These are phyloP conservation scores for Hordeum marinum DNA, from an alignment of 176 grass and related monocot genomes.

Conservation along the genomic window DNA sequence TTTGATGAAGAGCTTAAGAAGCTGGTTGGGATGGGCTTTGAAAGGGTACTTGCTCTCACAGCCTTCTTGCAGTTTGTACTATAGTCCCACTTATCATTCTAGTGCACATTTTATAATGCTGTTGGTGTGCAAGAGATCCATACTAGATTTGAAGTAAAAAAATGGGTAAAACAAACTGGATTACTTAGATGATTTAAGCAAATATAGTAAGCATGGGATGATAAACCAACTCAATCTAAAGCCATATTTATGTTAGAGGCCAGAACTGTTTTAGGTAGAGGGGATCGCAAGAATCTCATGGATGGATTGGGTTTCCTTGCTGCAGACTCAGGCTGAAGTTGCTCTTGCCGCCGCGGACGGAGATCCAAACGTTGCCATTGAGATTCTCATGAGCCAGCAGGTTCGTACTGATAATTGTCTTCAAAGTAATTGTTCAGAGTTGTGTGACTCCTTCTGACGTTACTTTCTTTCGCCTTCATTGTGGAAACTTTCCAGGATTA, in stretches of 20 bases:
- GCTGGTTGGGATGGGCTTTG: constrained; percentile 86
- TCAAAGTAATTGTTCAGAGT: background rate
- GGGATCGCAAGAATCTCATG: background rate
- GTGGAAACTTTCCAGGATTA: constrained; percentile 24
- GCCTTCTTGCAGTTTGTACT: background rate
- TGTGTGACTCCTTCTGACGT: background rate
- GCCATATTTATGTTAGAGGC: background rate
- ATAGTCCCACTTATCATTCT: background rate
- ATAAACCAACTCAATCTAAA: background rate
- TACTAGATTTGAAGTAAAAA: background rate
- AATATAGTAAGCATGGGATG: background rate
- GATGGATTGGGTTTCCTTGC: constrained; percentile 9
- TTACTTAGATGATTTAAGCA: background rate
- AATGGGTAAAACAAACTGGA: background rate
- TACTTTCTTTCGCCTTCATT: background rate
- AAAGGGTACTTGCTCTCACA: constrained; percentile 57
- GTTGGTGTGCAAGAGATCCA: background rate
- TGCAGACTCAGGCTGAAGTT: constrained; percentile 94
- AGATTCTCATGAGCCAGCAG: constrained; percentile 96
- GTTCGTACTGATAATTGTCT: constrained; percentile 18
- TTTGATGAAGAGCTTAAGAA: constrained; percentile 98
- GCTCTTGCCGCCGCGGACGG: constrained; percentile 88
- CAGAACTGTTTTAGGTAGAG: background rate
- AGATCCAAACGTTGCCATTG: constrained; percentile 92
- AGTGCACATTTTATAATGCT: background rate